phyloP scores from a whole-genome alignment of 345 rosid genomes.

The Eucalyptus leucophloia region DNA sequence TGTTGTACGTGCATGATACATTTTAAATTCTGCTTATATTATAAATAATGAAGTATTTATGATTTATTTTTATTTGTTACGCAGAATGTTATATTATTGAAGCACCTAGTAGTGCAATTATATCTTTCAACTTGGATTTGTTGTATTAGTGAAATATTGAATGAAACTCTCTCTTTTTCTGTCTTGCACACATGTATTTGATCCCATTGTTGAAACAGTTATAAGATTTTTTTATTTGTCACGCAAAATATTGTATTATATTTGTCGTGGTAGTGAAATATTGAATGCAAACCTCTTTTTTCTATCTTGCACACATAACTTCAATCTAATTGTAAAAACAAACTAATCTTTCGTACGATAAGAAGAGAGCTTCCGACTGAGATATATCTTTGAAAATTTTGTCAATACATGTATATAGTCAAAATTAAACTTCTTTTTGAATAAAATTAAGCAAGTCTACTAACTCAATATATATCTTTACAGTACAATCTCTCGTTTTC shows the following conservation, averaged over 20 bases:
- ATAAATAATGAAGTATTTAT: too few relatives aligned
- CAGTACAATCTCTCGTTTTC: background rate
- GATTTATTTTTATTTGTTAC: background rate
- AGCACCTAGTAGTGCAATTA: background rate
- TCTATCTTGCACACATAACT: background rate
- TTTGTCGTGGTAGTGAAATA: background rate
- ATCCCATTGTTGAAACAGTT: too few relatives aligned
- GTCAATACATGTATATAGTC: background rate
- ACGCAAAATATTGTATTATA: background rate
- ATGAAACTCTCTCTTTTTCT: background rate
- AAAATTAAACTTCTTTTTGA: background rate
- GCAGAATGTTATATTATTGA: background rate
- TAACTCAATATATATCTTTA: background rate
- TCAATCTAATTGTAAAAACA: background rate
- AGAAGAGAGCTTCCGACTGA: background rate
- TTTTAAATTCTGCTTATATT: background rate
- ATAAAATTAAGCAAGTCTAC: background rate
- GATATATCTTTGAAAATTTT: background rate
- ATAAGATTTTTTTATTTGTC: too few relatives aligned
- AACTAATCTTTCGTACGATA: background rate
- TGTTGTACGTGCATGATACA: background rate
- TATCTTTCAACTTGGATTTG: too few relatives aligned
- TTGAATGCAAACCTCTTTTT: background rate
- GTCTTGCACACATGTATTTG: background rate
- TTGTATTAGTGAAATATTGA: too few relatives aligned